These are phyloP conservation scores for Aspergillus fischeri DNA, from an alignment of 2,329 filamentous ascomycete genomes.

Conservation along the genomic window DNA sequence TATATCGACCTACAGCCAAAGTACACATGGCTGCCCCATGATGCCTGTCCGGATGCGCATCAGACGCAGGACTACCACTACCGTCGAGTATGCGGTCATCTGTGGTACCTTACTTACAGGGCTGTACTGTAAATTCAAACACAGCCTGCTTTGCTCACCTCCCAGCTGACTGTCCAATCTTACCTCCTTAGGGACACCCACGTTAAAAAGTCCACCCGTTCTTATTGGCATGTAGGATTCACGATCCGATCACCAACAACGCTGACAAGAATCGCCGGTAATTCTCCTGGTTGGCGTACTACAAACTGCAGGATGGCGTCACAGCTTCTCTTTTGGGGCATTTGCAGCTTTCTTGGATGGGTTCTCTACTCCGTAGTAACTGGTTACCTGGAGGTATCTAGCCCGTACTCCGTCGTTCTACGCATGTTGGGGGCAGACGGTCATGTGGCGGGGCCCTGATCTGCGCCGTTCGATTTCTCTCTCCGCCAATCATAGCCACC, in stretches of 20 bases:
- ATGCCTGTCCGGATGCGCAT: neutral
- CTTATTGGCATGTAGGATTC: neutral
- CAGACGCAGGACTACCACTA: neutral
- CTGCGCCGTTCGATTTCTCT: neutral
- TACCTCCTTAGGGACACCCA: neutral
- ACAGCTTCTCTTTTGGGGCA: slow-evolving; percentile 18
- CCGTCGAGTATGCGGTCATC: neutral
- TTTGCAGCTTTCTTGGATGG: slow-evolving; percentile 11
- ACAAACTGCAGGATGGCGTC: slow-evolving; percentile 19
- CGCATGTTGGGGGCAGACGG: neutral
- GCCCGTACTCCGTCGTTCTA: neutral
- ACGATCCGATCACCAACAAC: slow-evolving; percentile 5
- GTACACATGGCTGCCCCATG: neutral
- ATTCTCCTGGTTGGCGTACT: slow-evolving; percentile 4
- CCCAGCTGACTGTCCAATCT: neutral
- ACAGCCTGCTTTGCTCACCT: neutral
- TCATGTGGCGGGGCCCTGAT: neutral
- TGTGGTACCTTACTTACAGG: neutral
- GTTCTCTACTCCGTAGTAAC: neutral
- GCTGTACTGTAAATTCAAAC: neutral
- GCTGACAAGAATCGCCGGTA: neutral
- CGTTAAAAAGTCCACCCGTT: neutral
- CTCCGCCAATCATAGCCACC: neutral
- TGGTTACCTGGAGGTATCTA: neutral
- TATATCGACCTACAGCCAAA: neutral